A percentile compares a stretch with the other conserved stretches of the same genome.
Evolutionary conservation across 176 grass and related monocot species (phyloP).

Genomic region (Oryza glaberrima): DNA sequence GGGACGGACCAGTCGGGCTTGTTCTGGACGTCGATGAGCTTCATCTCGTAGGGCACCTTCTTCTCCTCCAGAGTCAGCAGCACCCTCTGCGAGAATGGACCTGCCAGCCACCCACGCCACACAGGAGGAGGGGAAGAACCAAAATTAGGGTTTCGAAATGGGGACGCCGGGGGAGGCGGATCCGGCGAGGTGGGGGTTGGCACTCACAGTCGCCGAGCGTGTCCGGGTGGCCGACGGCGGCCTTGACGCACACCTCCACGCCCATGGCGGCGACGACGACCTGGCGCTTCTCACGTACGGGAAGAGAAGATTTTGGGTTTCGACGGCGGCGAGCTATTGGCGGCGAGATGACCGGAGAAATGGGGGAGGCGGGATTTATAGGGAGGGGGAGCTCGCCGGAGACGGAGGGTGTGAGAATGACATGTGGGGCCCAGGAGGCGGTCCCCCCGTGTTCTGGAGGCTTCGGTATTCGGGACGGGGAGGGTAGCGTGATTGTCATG

Average conservation of each 20-base stretch:
- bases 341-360: background rate
- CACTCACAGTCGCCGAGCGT: conserved; percentile 72
- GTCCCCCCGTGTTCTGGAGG: background rate
- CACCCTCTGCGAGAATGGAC: conserved; percentile 81
- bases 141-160: background rate
- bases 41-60: conserved; percentile 72
- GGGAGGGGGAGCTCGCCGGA: background rate
- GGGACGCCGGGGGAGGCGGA: background rate
- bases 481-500: background rate
- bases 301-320: too few relatives aligned
- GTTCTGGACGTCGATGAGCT: conserved; percentile 70
- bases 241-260: conserved; percentile 77
- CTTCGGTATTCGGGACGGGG: conserved; percentile 1
- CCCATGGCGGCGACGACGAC: conserved; percentile 40
- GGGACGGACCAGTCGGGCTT: conserved; percentile 76
- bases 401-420: background rate
- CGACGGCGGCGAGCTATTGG: background rate
- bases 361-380: background rate
- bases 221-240: conserved; percentile 65
- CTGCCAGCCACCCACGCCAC: conserved; percentile 29
- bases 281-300: background rate
- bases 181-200: background rate
- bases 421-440: background rate
- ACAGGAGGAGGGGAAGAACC: background rate
- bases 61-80: conserved; percentile 92